Base-by-base conservation (phyloP, 2,329 filamentous ascomycete species). In the Fonsecaea monophora region DNA sequence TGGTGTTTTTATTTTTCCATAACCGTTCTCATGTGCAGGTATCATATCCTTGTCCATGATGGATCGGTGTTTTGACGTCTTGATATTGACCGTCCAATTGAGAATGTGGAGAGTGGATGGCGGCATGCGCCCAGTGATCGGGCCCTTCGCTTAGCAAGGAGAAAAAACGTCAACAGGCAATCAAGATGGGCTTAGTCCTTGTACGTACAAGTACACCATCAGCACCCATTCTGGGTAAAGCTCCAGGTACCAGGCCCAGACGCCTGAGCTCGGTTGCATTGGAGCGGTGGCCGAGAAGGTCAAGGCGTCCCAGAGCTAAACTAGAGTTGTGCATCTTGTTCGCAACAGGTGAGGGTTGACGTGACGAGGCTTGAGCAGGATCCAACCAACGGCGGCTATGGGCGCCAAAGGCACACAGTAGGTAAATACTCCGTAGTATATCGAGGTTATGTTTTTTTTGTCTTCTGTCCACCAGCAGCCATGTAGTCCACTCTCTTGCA, bases 91-190 rank as follows among this genome's bases (percentile, higher is more conserved):
- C 65, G 65, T 13, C 65, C 15, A 37, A 55, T 64, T 38, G 57
- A 37, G 58, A 68, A 64, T 58, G 65, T 64, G 61, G 65, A 67
- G 65, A 67, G 65, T 67, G 61, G 61, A 60, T 58, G 56, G 56
- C 40, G 50, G 50, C 61, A 55, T 21, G 56, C 30, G 45, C 18
- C 18, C 45, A 50, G 45, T 50, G 45, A 50, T 50, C 45, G 65
- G 21, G n/a, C 32, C 32, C 32, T 38, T 62, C 59, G 13, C 35
- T 48, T 34, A 55, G 53, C 59, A 48, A 54, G 48, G 30, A 61
- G 18, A 15, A 37, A 62, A 62, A 62, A 62, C 59, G 53, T 55
- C 53, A 55, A 55, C 30, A 18, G 12, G 13, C 9, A 54, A 54
- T 50, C 53, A 38, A 55, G 38, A 62, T 56, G 37, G 50, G 18